These are phyloP conservation scores for Sclerotiophoma versabilis DNA, from an alignment of 2,329 filamentous ascomycete species.

Conservation along the genomic window DNA sequence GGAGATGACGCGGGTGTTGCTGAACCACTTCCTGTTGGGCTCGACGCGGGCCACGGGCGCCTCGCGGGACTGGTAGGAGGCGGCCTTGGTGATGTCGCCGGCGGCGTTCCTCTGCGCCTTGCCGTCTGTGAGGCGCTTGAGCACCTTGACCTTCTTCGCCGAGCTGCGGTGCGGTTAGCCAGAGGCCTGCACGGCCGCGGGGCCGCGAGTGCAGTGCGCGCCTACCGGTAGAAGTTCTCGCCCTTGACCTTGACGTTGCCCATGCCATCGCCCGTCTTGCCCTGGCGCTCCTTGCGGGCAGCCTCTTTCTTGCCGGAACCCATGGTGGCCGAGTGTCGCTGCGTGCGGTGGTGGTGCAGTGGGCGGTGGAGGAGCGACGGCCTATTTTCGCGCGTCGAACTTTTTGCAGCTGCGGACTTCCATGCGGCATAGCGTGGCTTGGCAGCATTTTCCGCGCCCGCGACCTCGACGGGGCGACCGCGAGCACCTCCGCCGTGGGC, in stretches of 20 bases:
- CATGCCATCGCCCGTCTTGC: constrained; percentile 85
- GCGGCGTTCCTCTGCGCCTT: constrained; percentile 80
- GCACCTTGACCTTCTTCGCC: constrained; percentile 80
- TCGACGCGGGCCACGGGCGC: constrained; percentile 85
- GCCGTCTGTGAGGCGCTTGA: constrained; percentile 92
- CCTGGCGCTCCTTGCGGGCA: constrained; percentile 81
- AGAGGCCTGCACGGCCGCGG: neutral
- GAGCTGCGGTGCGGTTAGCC: constrained; percentile 55
- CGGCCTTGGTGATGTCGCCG: constrained; percentile 85
- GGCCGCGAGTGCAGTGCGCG: neutral
- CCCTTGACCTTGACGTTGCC: constrained; percentile 91
- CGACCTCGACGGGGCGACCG: neutral
- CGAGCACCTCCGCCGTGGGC: constrained; percentile 5
- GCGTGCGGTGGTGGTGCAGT: constrained; percentile 11
- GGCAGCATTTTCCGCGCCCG: constrained; percentile 33
- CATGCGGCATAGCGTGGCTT: constrained; percentile 23
- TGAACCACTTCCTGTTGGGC: constrained; percentile 98
- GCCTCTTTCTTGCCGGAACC: constrained; percentile 93
- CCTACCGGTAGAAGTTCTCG: constrained; percentile 88
- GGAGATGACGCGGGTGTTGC: constrained; percentile 87
- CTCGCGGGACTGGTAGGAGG: constrained; percentile 83
- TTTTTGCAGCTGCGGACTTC: constrained; percentile 27
- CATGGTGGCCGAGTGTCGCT: constrained; percentile 60
- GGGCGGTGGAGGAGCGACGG: constrained; percentile 20
- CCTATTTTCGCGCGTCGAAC: constrained; percentile 20